Base-by-base conservation (phyloP, 2,329 filamentous ascomycete species). In the Aspergillus piperis region DNA sequence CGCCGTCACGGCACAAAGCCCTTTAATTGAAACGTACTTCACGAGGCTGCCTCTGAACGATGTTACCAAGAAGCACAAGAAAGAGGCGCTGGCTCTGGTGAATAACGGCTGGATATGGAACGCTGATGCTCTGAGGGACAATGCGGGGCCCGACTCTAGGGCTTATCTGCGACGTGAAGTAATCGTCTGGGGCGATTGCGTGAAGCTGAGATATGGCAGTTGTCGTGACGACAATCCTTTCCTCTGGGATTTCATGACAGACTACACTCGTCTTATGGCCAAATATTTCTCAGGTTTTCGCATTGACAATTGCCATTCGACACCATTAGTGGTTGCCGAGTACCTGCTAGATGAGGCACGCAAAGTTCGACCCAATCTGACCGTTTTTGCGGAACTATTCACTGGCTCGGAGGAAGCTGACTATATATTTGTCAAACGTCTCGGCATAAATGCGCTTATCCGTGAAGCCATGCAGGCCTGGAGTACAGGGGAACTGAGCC, bases 51-150 rank as follows among this genome's bases (percentile, higher is more conserved):
- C 93, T 1, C 74, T 84, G 30, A 96, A 96, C 68, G 86, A 90
- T 10, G 86, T 83, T 10, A 96, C 95, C 0, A 83, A 87, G 62
- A 88, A 91, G 70, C 89, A 96, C 70, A 88, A 88, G 59, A 83
- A 88, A 1, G 88, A 89, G 59, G 89, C 92, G 47, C 83, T 96
- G 49, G 91, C 91, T 2, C 80, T 99, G 54, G 93, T 89, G 42
- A 98, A 98, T 78, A 99, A 99, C 72, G 95, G 95, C 47, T 99
- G 95, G 95, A 93, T 99, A 8, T 99, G 95, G 95, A 94, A 91
- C 60, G 94, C 94, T 5, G 96, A 98, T 77, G 94, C 95, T 1
- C 85, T 98, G 77, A 84, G 91, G 47, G 95, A 99, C 78, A 95
- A 98, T 71, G 95, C 95, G 30, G 96, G 96, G 0, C 90, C 92